phyloP scores from a whole-genome alignment of 2,329 filamentous ascomycete species.

The Claviceps humidiphila region DNA sequence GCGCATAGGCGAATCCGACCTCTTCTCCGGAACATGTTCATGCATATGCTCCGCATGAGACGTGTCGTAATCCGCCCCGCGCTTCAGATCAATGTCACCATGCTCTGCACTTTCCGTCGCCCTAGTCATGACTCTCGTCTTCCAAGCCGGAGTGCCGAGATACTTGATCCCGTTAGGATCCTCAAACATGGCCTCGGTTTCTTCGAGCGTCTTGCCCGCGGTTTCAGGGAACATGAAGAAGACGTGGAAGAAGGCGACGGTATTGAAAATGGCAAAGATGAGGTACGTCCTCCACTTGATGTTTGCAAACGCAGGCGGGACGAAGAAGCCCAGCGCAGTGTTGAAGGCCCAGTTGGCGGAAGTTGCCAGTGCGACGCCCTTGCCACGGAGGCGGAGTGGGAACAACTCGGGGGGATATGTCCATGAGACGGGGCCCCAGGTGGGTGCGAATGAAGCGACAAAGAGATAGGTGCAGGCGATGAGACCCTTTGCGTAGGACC shows the following conservation, averaged over 20 bases:
- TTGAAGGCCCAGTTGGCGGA: slow-evolving; percentile 31
- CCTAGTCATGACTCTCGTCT: slow-evolving; percentile 14
- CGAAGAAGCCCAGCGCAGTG: slow-evolving; percentile 26
- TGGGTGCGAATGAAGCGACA: slow-evolving; percentile 35
- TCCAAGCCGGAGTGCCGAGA: slow-evolving; percentile 20
- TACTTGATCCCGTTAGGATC: slow-evolving; percentile 19
- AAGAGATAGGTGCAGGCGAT: slow-evolving; percentile 52
- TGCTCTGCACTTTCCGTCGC: slow-evolving; percentile 12
- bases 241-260: slow-evolving; percentile 34
- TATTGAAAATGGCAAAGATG: slow-evolving; percentile 40
- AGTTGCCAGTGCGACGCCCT: slow-evolving; percentile 39
- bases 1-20: not conserved
- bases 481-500: slow-evolving; percentile 42
- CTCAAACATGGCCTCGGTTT: slow-evolving; percentile 34
- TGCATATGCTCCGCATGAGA: slow-evolving; percentile 9
- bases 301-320: slow-evolving; percentile 23
- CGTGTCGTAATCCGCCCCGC: slow-evolving; percentile 8
- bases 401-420: slow-evolving; percentile 47
- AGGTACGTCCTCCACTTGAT: slow-evolving; percentile 38
- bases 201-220: slow-evolving; percentile 39
- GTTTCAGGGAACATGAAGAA: slow-evolving; percentile 46
- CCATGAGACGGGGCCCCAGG: slow-evolving; percentile 37
- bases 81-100: slow-evolving; percentile 16
- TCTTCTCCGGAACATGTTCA: slow-evolving; percentile 5
- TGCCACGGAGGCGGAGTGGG: slow-evolving; percentile 34